Percentiles rank a stretch among this genome's conserved stretches.
phyloP scores from a whole-genome alignment of 805 yeast genomes.

The Kregervanrija fluxuum region DNA sequence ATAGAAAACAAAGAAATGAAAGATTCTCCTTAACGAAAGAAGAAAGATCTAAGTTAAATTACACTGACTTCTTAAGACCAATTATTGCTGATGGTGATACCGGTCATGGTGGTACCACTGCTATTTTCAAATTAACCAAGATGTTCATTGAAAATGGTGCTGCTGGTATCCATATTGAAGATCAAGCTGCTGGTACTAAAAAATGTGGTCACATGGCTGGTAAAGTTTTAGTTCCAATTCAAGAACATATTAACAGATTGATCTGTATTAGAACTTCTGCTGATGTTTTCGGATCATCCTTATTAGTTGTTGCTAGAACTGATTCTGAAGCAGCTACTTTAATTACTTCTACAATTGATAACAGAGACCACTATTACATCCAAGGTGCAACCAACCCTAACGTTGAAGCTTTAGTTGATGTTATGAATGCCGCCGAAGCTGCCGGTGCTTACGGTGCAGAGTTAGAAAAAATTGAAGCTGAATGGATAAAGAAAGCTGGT shows the following conservation, averaged over 20 bases:
- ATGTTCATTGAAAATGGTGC: constrained; percentile 97
- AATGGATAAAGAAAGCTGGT: constrained; percentile 79
- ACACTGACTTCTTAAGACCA: constrained; percentile 87
- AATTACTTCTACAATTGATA: constrained; percentile 88
- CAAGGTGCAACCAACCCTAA: constrained; percentile 88
- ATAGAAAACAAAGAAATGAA: constrained; percentile 89
- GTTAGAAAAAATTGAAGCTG: constrained; percentile 66
- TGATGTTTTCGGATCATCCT: constrained; percentile 82
- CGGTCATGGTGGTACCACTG: constrained; percentile 98
- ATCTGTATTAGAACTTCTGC: constrained; percentile 93
- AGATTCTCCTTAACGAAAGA: constrained; percentile 54
- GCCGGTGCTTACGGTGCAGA: constrained; percentile 65
- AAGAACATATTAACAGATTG: constrained; percentile 92
- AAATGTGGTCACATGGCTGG: constrained; percentile 99
- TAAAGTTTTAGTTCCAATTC: constrained; percentile 93
- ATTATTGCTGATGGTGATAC: constrained; percentile 97
- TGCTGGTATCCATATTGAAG: constrained; percentile 97
- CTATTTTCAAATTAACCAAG: constrained; percentile 90
- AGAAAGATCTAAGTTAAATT: constrained; percentile 63
- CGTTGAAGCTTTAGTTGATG: constrained; percentile 62
- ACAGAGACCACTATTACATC: constrained; percentile 88
- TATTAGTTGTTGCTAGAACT: constrained; percentile 87
- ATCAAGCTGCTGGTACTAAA: constrained; percentile 98
- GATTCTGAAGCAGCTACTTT: constrained; percentile 97
- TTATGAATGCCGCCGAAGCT: constrained; percentile 75